Base-by-base conservation (phyloP, 2,329 filamentous ascomycete genomes). In the Blastomyces gilchristii region DNA sequence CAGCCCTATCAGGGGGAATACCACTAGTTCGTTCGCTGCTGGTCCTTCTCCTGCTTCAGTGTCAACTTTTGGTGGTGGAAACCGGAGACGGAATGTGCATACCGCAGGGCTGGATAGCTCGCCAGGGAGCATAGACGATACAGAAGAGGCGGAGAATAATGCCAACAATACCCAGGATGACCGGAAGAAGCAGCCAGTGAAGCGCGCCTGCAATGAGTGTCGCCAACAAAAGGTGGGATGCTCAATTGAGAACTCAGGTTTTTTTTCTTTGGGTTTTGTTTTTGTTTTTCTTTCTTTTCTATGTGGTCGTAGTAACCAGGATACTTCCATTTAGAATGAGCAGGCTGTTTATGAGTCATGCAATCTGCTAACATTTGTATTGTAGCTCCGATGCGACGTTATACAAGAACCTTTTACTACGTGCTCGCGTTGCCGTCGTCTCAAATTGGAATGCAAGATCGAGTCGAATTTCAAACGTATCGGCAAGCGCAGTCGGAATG, bases 191-290 rank as follows among this genome's bases (percentile, higher is more conserved):
- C 75, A 76, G 63, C 79, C 79, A 2, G 77, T 81, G 65, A 85
- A 87, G 75, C 79, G 85, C 69, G 85, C 85, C 25, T 88, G 85
- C 73, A 87, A 87, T 72, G 85, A 88, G 71, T 88, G 85, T 72
- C 79, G 85, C 59, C 86, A 88, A 73, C 85, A 88, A 70, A 88
- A 88, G 79, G 85, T 87, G 67, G 73, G 73, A 63, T 47, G 28
- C 2, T 50, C 14, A 8, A 49, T 49, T 49, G 28, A 49, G 6
- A 47, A 3, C 43, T 54, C 50, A 12, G 28, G 16, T 22, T 8
- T 14, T 43, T 62, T 34, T 6, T 37, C 45, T 12, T 28, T 52
- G 56, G 34, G 49, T 52, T 50, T 57, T 25, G 45, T 41, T 11
- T 25, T 37, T 34, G 49, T 52, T 53, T 57, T 47, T 41, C 9